A percentile compares a stretch with the other conserved stretches of the same genome.
These are phyloP conservation scores for Madurella fahalii DNA, from an alignment of 2,329 filamentous ascomycete species.

Conservation along the genomic window DNA sequence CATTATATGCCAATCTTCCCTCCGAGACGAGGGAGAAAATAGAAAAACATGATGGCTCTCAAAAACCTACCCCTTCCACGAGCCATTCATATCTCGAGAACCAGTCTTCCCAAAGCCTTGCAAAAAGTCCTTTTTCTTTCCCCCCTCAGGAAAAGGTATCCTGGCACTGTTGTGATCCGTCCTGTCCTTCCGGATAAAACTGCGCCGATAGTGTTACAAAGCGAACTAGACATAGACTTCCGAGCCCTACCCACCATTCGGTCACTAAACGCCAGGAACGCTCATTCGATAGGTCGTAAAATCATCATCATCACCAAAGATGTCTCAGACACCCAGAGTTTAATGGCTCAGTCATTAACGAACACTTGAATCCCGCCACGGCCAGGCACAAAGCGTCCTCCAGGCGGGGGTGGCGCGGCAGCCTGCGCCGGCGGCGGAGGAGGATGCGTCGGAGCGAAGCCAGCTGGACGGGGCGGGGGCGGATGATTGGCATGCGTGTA, in stretches of 20 bases:
- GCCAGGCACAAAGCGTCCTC: slow-evolving; percentile 10
- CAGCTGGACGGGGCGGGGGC: not conserved
- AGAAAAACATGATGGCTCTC: too few relatives aligned
- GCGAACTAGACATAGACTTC: not conserved
- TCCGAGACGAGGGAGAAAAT: not conserved
- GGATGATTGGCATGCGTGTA: not conserved
- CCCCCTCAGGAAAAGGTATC: too few relatives aligned
- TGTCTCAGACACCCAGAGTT: not conserved
- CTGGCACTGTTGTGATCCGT: not conserved
- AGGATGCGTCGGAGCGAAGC: not conserved
- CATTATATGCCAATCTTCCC: slow-evolving; percentile 4
- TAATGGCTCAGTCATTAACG: not conserved
- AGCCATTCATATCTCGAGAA: too few relatives aligned
- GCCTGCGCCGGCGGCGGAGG: slow-evolving; percentile 2
- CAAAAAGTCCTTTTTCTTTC: too few relatives aligned
- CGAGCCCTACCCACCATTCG: not conserved
- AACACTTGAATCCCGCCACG: slow-evolving; percentile 11
- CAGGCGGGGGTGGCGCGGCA: slow-evolving; percentile 3
- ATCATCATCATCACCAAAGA: not conserved
- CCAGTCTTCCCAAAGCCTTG: too few relatives aligned
- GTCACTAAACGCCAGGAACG: slow-evolving; percentile 1
- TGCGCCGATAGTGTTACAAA: slow-evolving; percentile 1
- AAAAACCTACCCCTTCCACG: too few relatives aligned
- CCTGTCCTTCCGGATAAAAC: slow-evolving; percentile 1
- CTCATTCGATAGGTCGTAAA: not conserved